phyloP scores from a whole-genome alignment of 768 basidiomycete species.

The Hemileccinum rubropunctum region DNA sequence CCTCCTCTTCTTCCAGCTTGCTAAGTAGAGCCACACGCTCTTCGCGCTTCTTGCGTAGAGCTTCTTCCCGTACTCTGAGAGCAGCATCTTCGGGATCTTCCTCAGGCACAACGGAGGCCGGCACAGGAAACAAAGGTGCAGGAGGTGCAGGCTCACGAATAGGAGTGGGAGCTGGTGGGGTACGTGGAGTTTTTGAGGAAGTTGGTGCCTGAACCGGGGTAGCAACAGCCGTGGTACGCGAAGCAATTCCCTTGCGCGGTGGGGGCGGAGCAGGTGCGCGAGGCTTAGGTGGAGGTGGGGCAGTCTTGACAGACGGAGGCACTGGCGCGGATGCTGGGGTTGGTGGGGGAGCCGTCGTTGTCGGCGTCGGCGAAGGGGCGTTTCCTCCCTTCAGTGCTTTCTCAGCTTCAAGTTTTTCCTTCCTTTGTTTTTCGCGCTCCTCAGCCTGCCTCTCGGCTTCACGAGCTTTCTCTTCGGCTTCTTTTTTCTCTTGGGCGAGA shows the following conservation, averaged over 20 bases:
- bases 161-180: constrained; percentile 22
- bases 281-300: constrained; percentile 36
- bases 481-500: constrained; percentile 80
- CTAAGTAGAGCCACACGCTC: constrained; percentile 69
- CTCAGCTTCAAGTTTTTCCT: constrained; percentile 73
- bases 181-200: too few species aligned
- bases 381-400: constrained; percentile 56
- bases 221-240: constrained; percentile 19
- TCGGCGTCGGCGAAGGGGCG: constrained; percentile 40
- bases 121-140: constrained; percentile 52
- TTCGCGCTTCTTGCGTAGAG: constrained; percentile 67
- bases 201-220: constrained; percentile 22
- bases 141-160: constrained; percentile 33
- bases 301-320: constrained; percentile 34
- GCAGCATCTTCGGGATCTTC: constrained; percentile 78
- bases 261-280: constrained; percentile 41
- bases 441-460: constrained; percentile 79
- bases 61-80: constrained; percentile 66
- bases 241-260: constrained; percentile 14
- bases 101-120: constrained; percentile 38
- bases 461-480: constrained; percentile 83
- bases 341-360: constrained; percentile 42
- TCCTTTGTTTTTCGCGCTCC: constrained; percentile 70
- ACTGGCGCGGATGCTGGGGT: constrained; percentile 35
- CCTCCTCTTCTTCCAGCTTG: constrained; percentile 66